Conservation (phyloP, 2,329 filamentous ascomycete genomes). For the Ophiostoma pallidulum region DNA sequence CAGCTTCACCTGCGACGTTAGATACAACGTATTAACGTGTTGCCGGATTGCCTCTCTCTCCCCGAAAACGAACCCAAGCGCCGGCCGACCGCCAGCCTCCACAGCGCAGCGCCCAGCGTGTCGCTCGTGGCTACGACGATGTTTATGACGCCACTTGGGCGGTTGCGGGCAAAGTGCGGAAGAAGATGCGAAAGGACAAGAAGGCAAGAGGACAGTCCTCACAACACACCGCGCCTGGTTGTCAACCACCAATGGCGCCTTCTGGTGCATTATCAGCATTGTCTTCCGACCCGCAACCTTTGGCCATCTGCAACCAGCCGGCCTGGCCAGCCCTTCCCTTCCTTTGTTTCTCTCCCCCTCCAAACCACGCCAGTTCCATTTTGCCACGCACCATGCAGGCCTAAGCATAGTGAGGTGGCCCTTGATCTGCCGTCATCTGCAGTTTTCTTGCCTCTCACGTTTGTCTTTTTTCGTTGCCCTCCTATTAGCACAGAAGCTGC, state of each 20-base stretch:
- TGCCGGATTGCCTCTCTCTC: too few species aligned
- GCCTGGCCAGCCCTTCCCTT: background rate
- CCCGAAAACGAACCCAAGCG: background rate
- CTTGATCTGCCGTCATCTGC: slow-evolving; percentile 4
- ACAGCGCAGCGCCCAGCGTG: background rate
- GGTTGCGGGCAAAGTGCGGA: too few species aligned
- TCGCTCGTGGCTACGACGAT: too few species aligned
- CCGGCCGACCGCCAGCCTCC: background rate
- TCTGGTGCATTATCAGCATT: too few species aligned
- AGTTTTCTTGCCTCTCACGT: slow-evolving; percentile 3
- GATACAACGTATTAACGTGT: too few species aligned
- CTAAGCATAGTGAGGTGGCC: slow-evolving; percentile 28
- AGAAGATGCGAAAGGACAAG: too few species aligned
- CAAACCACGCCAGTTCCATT: slow-evolving; percentile 30
- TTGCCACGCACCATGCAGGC: slow-evolving; percentile 36
- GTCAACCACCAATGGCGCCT: too few species aligned
- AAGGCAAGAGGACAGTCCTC: too few species aligned
- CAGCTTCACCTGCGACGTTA: too few species aligned
- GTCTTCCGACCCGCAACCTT: background rate
- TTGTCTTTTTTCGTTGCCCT: slow-evolving; percentile 1
- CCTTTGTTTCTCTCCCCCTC: background rate
- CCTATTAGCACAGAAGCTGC: too few species aligned
- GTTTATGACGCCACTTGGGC: background rate
- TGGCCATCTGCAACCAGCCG: background rate
- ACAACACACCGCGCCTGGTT: too few species aligned